Percentiles rank a stretch among this genome's conserved stretches.
These are phyloP conservation scores for Elongisporangium undulatum DNA, from an alignment of 352 stramenopile species.

Conservation along the genomic window DNA sequence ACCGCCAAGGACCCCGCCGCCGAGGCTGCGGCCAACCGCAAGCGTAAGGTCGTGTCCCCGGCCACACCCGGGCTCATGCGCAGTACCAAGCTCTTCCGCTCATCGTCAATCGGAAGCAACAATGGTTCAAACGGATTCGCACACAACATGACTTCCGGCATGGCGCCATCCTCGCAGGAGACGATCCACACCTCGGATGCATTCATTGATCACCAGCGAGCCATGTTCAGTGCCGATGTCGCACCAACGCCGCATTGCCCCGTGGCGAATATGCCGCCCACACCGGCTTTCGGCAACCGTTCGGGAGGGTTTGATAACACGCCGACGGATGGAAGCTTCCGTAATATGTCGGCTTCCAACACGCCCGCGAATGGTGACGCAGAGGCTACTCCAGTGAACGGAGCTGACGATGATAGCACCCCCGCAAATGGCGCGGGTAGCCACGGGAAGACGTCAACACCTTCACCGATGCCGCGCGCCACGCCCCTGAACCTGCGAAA, in stretches of 20 bases:
- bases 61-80: slow-evolving; percentile 35
- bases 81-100: slow-evolving; percentile 46
- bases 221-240: slow-evolving; percentile 64
- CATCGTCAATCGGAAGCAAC: slow-evolving; percentile 2
- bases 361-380: slow-evolving; percentile 14
- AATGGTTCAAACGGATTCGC: neutral
- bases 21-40: slow-evolving; percentile 37
- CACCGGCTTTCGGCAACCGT: slow-evolving; percentile 69
- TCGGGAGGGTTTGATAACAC: slow-evolving; percentile 52
- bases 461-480: slow-evolving; percentile 53
- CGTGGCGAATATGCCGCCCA: slow-evolving; percentile 77
- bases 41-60: slow-evolving; percentile 55
- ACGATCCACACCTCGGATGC: slow-evolving; percentile 54
- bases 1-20: neutral
- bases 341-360: slow-evolving; percentile 31
- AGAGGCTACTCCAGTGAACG: slow-evolving; percentile 8
- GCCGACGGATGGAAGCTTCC: slow-evolving; percentile 36
- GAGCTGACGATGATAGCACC: slow-evolving; percentile 21
- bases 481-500: slow-evolving; percentile 76
- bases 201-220: slow-evolving; percentile 78
- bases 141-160: slow-evolving; percentile 1
- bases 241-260: slow-evolving; percentile 79
- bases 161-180: slow-evolving; percentile 25
- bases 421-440: slow-evolving; percentile 1
- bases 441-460: slow-evolving; percentile 35